These are phyloP conservation scores for Fusarium xyrophilum DNA, from an alignment of 2,329 filamentous ascomycete genomes.

Conservation along the genomic window DNA sequence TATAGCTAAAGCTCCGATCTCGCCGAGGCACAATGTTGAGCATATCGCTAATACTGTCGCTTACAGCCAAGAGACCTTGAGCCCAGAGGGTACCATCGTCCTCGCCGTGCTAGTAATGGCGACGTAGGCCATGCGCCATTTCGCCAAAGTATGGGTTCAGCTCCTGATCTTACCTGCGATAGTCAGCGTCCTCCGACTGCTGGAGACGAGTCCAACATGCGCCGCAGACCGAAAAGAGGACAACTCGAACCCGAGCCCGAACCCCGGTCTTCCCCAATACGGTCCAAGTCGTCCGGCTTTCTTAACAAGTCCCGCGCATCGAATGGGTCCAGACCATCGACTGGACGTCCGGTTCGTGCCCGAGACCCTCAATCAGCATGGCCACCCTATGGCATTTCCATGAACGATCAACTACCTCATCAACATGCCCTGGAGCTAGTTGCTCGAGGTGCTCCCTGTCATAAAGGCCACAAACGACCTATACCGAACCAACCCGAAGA, in stretches of 20 bases:
- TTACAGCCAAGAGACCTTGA: conserved; percentile 27
- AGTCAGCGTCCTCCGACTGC: conserved; percentile 28
- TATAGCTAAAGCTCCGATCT: conserved; percentile 19
- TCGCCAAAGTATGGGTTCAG: conserved; percentile 47
- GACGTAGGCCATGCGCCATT: conserved; percentile 14
- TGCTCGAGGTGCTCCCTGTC: conserved; percentile 62
- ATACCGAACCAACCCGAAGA: conserved; percentile 63
- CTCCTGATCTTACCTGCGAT: conserved; percentile 42
- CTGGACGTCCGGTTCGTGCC: conserved; percentile 30
- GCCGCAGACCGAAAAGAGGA: conserved; percentile 53
- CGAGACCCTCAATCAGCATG: conserved; percentile 56
- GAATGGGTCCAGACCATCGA: conserved; percentile 27
- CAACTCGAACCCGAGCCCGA: conserved; percentile 43
- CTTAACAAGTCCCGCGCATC: conserved; percentile 23
- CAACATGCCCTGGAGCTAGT: conserved; percentile 65
- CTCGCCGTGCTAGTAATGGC: conserved; percentile 32
- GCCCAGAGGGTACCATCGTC: conserved; percentile 31
- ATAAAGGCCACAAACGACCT: conserved; percentile 60
- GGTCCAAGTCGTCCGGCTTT: conserved; percentile 24
- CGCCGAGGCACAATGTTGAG: conserved; percentile 6
- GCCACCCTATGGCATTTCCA: conserved; percentile 62
- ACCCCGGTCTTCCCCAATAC: conserved; percentile 23
- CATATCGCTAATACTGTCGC: conserved; percentile 11
- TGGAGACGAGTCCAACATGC: conserved; percentile 40
- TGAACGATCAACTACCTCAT: conserved; percentile 58